Evolutionary conservation across 1,284 basidiomycete species (phyloP).

Genomic region (Rhodotorula sp.): DNA sequence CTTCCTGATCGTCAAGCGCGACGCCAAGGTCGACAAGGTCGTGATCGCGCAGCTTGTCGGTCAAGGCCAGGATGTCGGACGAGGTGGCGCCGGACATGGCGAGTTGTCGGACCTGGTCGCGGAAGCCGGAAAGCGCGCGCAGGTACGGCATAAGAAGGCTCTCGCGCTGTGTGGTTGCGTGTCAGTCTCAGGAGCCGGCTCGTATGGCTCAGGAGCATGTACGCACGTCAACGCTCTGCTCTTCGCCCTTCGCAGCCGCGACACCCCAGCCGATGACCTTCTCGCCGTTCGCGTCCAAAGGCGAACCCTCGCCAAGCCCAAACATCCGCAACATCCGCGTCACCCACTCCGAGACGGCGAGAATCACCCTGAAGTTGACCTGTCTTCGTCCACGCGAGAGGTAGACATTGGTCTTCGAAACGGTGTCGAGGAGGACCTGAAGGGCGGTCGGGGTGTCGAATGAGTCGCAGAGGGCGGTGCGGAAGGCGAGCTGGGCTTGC

Average conservation of each 20-base stretch:
- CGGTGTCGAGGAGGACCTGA: conserved; percentile 72
- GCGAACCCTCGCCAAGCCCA: conserved; percentile 77
- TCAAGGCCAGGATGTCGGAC: conserved; percentile 76
- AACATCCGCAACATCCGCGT: conserved; percentile 91
- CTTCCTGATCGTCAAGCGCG: conserved; percentile 93
- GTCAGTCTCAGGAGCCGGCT: neutral
- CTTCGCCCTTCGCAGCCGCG: conserved; percentile 44
- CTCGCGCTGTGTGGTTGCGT: conserved; percentile 53
- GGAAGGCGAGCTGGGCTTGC: conserved; percentile 74
- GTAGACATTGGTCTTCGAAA: conserved; percentile 88
- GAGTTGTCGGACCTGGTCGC: conserved; percentile 79
- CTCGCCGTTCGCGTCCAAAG: conserved; percentile 33
- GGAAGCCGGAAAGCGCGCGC: conserved; percentile 79
- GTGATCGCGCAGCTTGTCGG: conserved; percentile 83
- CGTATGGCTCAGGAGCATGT: conserved; percentile 27
- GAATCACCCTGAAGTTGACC: conserved; percentile 67
- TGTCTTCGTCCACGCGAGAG: conserved; percentile 54
- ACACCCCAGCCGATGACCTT: conserved; percentile 55
- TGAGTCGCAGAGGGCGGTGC: conserved; percentile 89
- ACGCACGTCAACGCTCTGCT: conserved; percentile 60
- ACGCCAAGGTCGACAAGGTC: conserved; percentile 92
- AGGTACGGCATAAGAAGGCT: conserved; percentile 87
- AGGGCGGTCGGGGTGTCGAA: conserved; percentile 92
- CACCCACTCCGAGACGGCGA: conserved; percentile 76
- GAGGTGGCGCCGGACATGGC: conserved; percentile 67